Evolutionary conservation across 371 early-diverging fungal species (phyloP).

Genomic region (Umbelopsis sp.): DNA sequence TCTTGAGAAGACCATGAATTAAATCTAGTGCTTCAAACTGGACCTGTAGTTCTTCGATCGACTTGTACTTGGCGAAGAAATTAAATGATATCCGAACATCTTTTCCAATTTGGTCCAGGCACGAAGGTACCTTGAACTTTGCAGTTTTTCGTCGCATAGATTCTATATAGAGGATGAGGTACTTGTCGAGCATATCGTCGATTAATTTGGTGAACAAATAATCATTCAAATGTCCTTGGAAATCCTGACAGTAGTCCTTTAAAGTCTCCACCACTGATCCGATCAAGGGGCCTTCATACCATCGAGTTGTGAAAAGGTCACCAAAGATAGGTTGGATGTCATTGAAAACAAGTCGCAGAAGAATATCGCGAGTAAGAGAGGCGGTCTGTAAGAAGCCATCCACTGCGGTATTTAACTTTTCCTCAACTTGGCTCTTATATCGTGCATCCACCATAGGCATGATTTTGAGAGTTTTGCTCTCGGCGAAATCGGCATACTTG

Average conservation of each 20-base stretch:
- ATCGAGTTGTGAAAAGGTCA: slow-evolving; percentile 76
- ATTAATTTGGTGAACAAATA: slow-evolving; percentile 85
- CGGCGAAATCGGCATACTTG: slow-evolving; percentile 87
- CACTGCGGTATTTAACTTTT: slow-evolving; percentile 62
- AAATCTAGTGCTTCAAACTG: slow-evolving; percentile 79
- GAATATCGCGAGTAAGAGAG: slow-evolving; percentile 67
- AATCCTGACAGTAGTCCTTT: slow-evolving; percentile 89
- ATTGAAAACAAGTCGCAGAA: slow-evolving; percentile 82
- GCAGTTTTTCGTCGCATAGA: slow-evolving; percentile 77
- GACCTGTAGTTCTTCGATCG: slow-evolving; percentile 63
- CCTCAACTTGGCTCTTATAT: slow-evolving; percentile 63
- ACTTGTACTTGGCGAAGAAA: slow-evolving; percentile 70
- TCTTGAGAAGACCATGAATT: slow-evolving; percentile 69
- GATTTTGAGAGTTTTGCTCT: slow-evolving; percentile 72
- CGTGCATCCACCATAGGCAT: slow-evolving; percentile 70
- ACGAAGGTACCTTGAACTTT: slow-evolving; percentile 68
- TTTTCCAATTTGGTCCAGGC: slow-evolving; percentile 64
- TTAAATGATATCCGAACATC: slow-evolving; percentile 67
- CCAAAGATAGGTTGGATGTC: slow-evolving; percentile 77
- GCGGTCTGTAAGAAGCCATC: slow-evolving; percentile 87
- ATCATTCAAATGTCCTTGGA: slow-evolving; percentile 77
- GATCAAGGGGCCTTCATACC: slow-evolving; percentile 90
- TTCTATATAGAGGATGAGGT: slow-evolving; percentile 83
- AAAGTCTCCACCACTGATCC: slow-evolving; percentile 84
- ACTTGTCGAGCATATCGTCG: slow-evolving; percentile 83